Evolutionary conservation across 2,329 filamentous ascomycete species (phyloP), one percentile per base, ranked within the genome.

Genomic region (Onygenales sp.): DNA sequence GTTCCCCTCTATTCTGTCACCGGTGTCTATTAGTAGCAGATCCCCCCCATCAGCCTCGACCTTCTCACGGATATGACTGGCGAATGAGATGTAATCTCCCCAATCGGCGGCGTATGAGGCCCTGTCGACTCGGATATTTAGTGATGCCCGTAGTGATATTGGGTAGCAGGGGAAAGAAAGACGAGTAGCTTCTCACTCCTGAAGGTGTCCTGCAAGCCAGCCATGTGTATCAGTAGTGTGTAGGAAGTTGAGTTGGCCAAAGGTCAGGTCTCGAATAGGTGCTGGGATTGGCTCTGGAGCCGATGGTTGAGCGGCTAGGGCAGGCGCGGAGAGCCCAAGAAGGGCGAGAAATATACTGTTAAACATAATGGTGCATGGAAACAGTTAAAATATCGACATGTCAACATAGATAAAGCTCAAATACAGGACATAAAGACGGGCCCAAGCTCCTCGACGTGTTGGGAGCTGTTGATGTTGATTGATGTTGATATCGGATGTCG

Each of bases 241-340:
- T n/a, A 98, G 73, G 69, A 95, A 94, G 76, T 97, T 97, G 64
- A 97, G 79, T 68, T 95, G 86, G n/a, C 87, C 91, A 89, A 91
- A 96, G 62, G 83, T 80, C 52, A 98, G 78, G 60, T 89, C 80
- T 63, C 92, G 85, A 71, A 97, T 81, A 45, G 90, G 91, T 53
- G 86, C 89, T 54, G 83, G 79, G 55, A 92, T 79, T 7, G 93
- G 89, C 42, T 80, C 72, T n/a, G 84, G 84, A 51, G 92, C 89
- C 54, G 82, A 83, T 8, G 92, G 92, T 69, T 98, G 93, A 55
- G 84, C 78, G 57, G 79, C 79, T 55, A 69, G 61, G 41, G 67
- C 61, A 59, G 63, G 53, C 32, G 51, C 43, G 21, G 54, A 54
- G 43, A 64, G 58, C 56, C 58, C 55, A 53, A 59, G 53, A 52